Evolutionary conservation across 2,329 filamentous ascomycete species (phyloP), one percentile per base, ranked within the genome.

Genomic region (Trichoderma brevicompactum): DNA sequence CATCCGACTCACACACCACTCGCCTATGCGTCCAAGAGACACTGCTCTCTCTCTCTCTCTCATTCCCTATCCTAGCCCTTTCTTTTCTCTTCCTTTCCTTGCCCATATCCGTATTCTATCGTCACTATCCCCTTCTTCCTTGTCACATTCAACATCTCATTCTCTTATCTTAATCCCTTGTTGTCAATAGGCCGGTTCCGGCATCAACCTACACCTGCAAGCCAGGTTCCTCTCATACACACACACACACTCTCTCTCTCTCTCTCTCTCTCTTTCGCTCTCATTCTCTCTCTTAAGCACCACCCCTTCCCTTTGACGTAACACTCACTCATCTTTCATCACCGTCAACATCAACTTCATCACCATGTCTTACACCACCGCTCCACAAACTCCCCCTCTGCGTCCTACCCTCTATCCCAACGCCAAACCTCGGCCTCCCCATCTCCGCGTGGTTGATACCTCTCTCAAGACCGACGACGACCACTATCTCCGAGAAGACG

Each of bases 331-430:
- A 60, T 12, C 17, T n/a, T 28, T 43, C 43, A 43, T 13, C 43
- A 48, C 34, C 34, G 46, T 36, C 17, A 10, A 4, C 53, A 43
- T 52, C 46, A 49, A 7, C 28, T 7, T 36, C 28, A 28, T 23
- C 50, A 40, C 32, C 59, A 62, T 62, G 59, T 53, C 59, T 53
- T 15, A 62, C 23, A 41, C 38, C n/a, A 41, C 19, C 7, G 15
- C 38, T 44, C 59, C 59, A 44, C 48, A 53, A 44, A 62, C 59
- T 53, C 59, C 59, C n/a, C 59, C 59, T 62, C 48, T 53, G 17
- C 48, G 46, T 13, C 46, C 59, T n/a, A 43, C 38, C 23, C 48
- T 43, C 38, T 38, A 49, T 17, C 17, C 38, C 48, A 52, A 62
- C 38, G 9, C 38, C 23, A 62, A 41, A 17, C 15, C 40, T 7